Evolutionary conservation across 129 eudicot genomes (phyloP).

Genomic region (Flaveria robusta): DNA sequence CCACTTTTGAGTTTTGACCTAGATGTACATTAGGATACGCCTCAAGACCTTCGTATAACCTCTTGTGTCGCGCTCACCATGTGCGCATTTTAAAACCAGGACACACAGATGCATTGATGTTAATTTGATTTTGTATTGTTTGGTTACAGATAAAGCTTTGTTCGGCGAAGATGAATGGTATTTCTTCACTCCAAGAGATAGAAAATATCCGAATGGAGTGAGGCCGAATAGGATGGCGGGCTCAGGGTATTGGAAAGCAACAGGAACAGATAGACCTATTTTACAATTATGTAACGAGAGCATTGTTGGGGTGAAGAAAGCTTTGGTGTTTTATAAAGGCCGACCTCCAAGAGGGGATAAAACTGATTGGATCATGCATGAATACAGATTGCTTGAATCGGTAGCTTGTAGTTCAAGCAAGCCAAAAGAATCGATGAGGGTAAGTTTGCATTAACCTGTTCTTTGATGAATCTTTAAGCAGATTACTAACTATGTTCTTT

Average conservation of each 20-base stretch:
- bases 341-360: slow-evolving; percentile 50
- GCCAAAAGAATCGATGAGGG: slow-evolving; percentile 46
- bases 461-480: no score
- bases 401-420: slow-evolving; percentile 25
- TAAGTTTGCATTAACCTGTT: slow-evolving; percentile 26
- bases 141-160: slow-evolving; percentile 43
- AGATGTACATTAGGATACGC: no score
- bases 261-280: slow-evolving; percentile 53
- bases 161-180: slow-evolving; percentile 63
- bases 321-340: slow-evolving; percentile 47
- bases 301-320: slow-evolving; percentile 49
- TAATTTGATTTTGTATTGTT: slow-evolving; percentile 14
- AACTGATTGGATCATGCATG: slow-evolving; percentile 63
- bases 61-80: no score
- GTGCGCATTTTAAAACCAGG: background rate
- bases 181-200: slow-evolving; percentile 56
- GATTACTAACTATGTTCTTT: no score
- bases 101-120: background rate
- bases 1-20: no score
- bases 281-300: slow-evolving; percentile 29
- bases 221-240: slow-evolving; percentile 58
- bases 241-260: slow-evolving; percentile 59
- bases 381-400: slow-evolving; percentile 42
- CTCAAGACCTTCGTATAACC: no score
- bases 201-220: slow-evolving; percentile 54